A percentile compares a stretch with the other conserved stretches of the same genome.
Conservation (phyloP, 2,329 filamentous ascomycete genomes). For the Diaporthe batatas region DNA sequence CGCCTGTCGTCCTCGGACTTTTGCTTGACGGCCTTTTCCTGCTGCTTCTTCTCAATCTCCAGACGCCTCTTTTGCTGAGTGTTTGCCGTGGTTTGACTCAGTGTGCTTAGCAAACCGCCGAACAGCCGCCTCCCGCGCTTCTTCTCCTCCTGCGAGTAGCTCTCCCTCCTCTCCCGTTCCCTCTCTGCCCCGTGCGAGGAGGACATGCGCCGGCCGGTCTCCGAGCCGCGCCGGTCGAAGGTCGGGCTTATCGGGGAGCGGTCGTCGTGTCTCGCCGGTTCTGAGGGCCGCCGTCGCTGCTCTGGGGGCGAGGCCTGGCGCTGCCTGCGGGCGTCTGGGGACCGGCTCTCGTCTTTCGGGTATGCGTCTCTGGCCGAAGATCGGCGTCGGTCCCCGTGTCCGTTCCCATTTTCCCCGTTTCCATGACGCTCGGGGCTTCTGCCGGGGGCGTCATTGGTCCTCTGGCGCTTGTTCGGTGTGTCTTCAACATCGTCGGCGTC, state of each 20-base stretch:
- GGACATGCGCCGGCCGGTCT: conserved; percentile 38
- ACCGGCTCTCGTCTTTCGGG: conserved; percentile 1
- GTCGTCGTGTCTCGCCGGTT: conserved; percentile 3
- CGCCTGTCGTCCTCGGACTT: conserved; percentile 78
- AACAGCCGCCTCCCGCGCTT: conserved; percentile 89
- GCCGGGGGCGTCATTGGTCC: neutral
- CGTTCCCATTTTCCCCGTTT: conserved; percentile 11
- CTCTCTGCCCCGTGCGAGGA: conserved; percentile 21
- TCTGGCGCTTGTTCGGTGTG: conserved; percentile 38
- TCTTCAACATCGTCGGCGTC: conserved; percentile 30
- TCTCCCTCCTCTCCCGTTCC: conserved; percentile 54
- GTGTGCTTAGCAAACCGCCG: conserved; percentile 81
- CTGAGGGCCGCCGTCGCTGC: conserved; percentile 15
- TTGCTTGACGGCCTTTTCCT: conserved; percentile 80
- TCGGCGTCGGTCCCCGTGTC: neutral
- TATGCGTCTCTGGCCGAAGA: neutral
- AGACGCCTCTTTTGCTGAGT: conserved; percentile 76
- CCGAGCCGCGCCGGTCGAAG: conserved; percentile 34
- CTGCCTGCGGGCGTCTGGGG: conserved; percentile 1
- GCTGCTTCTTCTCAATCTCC: conserved; percentile 86
- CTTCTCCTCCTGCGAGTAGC: conserved; percentile 77
- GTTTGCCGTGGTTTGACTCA: conserved; percentile 78
- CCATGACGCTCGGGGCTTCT: neutral
- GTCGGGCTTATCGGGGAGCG: conserved; percentile 23
- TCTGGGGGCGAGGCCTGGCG: conserved; percentile 13